These are phyloP conservation scores for Ophiocordyceps unilateralis DNA, from an alignment of 2,329 filamentous ascomycete species.

Conservation along the genomic window DNA sequence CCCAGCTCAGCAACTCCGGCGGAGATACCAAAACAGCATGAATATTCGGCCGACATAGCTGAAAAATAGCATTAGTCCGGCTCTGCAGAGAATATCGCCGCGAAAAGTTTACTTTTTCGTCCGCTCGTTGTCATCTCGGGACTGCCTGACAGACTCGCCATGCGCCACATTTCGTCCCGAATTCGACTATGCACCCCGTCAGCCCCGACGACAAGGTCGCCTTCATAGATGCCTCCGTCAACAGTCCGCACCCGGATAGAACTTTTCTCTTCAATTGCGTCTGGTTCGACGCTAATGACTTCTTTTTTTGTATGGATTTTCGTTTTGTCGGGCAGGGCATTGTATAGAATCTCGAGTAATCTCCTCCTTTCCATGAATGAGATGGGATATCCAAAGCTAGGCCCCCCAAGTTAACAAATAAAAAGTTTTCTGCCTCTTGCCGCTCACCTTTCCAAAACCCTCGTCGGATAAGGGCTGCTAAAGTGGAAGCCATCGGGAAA, in stretches of 20 bases:
- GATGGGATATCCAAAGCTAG: conserved; percentile 5
- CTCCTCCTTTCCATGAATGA: conserved; percentile 17
- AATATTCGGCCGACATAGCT: conserved; percentile 8
- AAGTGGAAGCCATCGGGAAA: conserved; percentile 1
- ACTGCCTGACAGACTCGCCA: conserved; percentile 2
- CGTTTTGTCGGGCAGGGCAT: conserved; percentile 12
- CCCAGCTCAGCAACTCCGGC: conserved; percentile 4
- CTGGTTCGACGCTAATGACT: not conserved
- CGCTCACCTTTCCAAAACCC: not conserved
- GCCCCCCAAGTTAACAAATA: not conserved
- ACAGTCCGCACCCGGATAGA: conserved; percentile 4
- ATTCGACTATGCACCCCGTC: conserved; percentile 22
- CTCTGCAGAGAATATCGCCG: not conserved
- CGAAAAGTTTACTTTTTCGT: not conserved
- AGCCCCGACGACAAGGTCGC: conserved; percentile 18
- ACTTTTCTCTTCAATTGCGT: conserved; percentile 2
- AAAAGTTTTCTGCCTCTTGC: no score
- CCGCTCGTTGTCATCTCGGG: not conserved
- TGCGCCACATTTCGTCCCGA: conserved; percentile 11
- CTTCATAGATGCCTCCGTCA: conserved; percentile 6
- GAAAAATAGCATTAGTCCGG: not conserved
- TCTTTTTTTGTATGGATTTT: conserved; percentile 2
- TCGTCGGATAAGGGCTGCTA: not conserved
- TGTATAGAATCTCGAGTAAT: conserved; percentile 15
- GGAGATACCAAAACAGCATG: conserved; percentile 20